Conservation (phyloP, 345 rosid genomes). For the Euphorbia lathyris region DNA sequence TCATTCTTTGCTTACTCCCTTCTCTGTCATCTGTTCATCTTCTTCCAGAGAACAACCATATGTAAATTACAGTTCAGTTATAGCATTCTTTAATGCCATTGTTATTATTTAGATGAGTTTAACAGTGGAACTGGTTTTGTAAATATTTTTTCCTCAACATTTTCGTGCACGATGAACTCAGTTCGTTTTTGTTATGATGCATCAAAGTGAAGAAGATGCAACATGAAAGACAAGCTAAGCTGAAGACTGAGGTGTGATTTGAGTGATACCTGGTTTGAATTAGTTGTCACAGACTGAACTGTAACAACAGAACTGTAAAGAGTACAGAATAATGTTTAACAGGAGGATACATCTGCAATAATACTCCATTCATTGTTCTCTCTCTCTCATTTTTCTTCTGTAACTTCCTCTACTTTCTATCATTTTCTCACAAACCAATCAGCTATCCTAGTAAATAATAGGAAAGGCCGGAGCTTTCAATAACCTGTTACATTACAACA, state of each 20-base stretch:
- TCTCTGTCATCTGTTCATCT: not conserved
- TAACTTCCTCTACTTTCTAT: not conserved
- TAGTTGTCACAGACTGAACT: not conserved
- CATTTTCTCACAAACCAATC: not conserved
- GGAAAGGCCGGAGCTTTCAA: too few species aligned
- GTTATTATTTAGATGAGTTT: too few species aligned
- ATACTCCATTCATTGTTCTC: not conserved
- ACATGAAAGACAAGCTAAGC: too few species aligned
- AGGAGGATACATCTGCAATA: too few species aligned
- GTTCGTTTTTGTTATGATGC: too few species aligned
- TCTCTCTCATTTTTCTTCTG: too few species aligned
- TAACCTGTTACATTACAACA: not conserved
- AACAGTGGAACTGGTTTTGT: not conserved
- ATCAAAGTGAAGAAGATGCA: too few species aligned
- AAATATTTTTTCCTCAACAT: too few species aligned
- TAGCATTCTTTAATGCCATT: not conserved
- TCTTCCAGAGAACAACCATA: not conserved
- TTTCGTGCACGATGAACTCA: too few species aligned
- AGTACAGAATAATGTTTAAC: too few species aligned
- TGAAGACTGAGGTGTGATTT: too few species aligned
- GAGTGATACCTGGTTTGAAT: too few species aligned
- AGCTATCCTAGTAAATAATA: not conserved
- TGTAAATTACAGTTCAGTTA: conserved; percentile 4
- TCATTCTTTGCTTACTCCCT: not conserved
- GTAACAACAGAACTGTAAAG: not conserved